Base-by-base conservation (phyloP, 805 yeast species). In the Wickerhamiella allomyrinae region DNA sequence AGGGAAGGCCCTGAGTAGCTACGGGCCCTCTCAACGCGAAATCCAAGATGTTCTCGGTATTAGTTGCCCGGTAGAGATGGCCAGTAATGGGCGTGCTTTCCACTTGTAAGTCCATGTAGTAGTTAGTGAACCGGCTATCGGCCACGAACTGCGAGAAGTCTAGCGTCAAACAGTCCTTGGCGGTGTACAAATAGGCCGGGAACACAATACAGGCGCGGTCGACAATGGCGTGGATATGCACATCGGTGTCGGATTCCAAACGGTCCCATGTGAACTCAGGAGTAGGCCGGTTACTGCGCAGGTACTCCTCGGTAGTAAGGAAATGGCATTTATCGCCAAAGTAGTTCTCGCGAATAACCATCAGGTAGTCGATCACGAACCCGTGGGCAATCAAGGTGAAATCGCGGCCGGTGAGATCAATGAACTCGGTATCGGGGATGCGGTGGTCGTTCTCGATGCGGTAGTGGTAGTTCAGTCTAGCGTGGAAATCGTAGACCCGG, bases 281-380 rank as follows among this genome's bases (percentile, higher is more conserved):
- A 10, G 36, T 23, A 13, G 33, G 25, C 17, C 20, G 33, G 19
- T 34, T 37, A 13, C 56, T 55, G 17, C 56, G 59, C 3, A 76
- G 71, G 49, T 77, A 87, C 56, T 89, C 98, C 48, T 84, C 91
- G 37, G 85, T 69, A 0, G 97, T 91, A 49, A 73, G 76, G 57
- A 91, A 91, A 50, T 77, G 83, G n/a, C 74, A 68, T 46, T 71
- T 69, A 36, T 83, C 91, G 2, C 98, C 98, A 58, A 91, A 82
- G 57, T 91, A 89, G 56, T 91, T 91, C 55, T 83, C 95, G 37
- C 79, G 71, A 38, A 91, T 66, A 13, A 75, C 71, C 66, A 86
- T 74, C 34, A 89, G 63, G 57, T 81, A 85, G 48, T 79, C 74
- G 6, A 85, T 67, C 7, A 86, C 69, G 57, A 75, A 81, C 0